phyloP scores from a whole-genome alignment of 148 eudicot genomes.

The Linanthus parryae region DNA sequence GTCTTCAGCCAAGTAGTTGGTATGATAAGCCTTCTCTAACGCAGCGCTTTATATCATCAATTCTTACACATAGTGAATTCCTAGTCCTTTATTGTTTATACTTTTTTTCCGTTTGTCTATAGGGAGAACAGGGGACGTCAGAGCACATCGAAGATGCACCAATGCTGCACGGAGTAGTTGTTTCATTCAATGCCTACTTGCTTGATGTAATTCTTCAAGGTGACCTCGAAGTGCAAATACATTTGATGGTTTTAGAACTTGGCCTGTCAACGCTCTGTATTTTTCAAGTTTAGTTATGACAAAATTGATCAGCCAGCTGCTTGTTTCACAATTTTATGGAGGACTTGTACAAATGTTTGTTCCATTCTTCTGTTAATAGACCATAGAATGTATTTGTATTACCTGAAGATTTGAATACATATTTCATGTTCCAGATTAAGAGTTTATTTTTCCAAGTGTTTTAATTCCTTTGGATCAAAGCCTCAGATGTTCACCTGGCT shows the following conservation, averaged over 20 bases:
- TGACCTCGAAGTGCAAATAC: slow-evolving; percentile 1
- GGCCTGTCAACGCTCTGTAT: slow-evolving; percentile 1
- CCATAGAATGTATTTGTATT: slow-evolving; percentile 3
- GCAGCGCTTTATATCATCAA: background rate
- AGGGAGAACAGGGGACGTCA: background rate
- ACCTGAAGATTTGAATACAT: background rate
- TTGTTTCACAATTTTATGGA: slow-evolving; percentile 1
- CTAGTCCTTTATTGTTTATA: background rate
- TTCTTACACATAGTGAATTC: no score
- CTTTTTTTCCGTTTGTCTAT: background rate
- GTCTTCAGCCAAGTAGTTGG: slow-evolving; percentile 15
- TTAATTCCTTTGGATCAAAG: slow-evolving; percentile 8
- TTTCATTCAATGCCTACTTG: background rate
- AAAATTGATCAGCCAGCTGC: slow-evolving; percentile 6
- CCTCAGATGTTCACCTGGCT: slow-evolving; percentile 6
- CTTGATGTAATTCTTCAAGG: slow-evolving; percentile 3
- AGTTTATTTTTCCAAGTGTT: background rate
- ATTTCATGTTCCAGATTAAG: slow-evolving; percentile 4
- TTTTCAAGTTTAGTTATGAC: background rate
- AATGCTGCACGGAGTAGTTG: background rate
- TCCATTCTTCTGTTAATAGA: slow-evolving; percentile 8
- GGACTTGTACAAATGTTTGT: slow-evolving; percentile 7
- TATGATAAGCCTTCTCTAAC: background rate
- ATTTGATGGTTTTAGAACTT: slow-evolving; percentile 5
- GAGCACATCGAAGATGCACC: background rate